Base-by-base conservation (phyloP, 208 protist genomes). In the Crithidia brevicula region DNA sequence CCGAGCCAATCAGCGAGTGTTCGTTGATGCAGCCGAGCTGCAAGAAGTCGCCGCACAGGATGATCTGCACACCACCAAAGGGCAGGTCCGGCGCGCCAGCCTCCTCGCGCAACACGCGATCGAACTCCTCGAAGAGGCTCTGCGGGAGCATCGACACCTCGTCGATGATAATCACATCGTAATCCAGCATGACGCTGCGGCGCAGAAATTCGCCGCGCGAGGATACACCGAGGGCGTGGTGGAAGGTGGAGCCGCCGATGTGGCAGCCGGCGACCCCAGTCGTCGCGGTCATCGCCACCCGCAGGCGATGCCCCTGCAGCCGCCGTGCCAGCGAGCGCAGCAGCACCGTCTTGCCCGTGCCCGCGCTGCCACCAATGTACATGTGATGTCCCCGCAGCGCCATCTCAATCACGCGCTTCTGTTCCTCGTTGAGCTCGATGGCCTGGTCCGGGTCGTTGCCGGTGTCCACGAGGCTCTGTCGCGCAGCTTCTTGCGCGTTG, bases 31-130 rank as follows among this genome's bases (percentile, higher is more conserved):
- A 88, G 49, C 88, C 91, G 28, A 98, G 85, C 78, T 98, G 92
- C 5, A 97, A 81, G 68, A 98, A 98, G 65, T 98, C 95, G 20
- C 95, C 95, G 65, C 91, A 97, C 49, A 97, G 77, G 54, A 98
- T 96, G 60, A 98, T 86, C 73, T 98, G 95, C 38, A 98, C 82
- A 8, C 95, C 95, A 27, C 95, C 95, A 75, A 98, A 97, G 27
- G 93, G 85, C 7, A 94, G 33, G 50, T 96, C 91, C n/a, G 85
- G 84, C 8, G 87, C 86, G 49, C 89, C 88, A 46, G 91, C 88
- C 58, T 95, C 91, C 38, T 86, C 85, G 31, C 90, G 85, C 66
- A 93, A 47, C 3, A 91, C 83, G 10, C 70, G 64, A 63, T 98
- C 92, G 47, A 98, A 91, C 40, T 95, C 80, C 49, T 97, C 89